phyloP scores from a whole-genome alignment of 2,329 filamentous ascomycete genomes.

The Knoxdaviesia capensis region DNA sequence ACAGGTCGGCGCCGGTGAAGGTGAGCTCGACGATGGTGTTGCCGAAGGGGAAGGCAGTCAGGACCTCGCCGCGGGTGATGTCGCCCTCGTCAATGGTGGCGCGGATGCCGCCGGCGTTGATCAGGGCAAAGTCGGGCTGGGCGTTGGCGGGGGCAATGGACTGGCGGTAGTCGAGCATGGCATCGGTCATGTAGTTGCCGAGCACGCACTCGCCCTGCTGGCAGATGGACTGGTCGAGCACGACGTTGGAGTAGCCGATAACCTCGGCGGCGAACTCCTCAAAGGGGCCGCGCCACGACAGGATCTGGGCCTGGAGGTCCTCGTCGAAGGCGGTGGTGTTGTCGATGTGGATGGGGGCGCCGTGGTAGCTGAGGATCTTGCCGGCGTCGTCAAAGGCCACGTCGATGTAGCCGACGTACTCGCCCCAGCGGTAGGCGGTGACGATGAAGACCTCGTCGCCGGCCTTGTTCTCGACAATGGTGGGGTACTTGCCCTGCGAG shows the following conservation, averaged over 20 bases:
- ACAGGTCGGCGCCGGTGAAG: slow-evolving; percentile 30
- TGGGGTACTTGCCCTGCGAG: slow-evolving; percentile 41
- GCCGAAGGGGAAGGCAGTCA: slow-evolving; percentile 45
- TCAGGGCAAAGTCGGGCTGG: slow-evolving; percentile 32
- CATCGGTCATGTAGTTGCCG: slow-evolving; percentile 34
- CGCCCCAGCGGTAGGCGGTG: slow-evolving; percentile 47
- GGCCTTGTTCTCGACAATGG: slow-evolving; percentile 36
- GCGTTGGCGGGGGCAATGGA: slow-evolving; percentile 21
- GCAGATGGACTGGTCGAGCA: slow-evolving; percentile 38
- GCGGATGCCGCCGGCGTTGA: slow-evolving; percentile 44
- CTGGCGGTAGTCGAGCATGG: slow-evolving; percentile 39
- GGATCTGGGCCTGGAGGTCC: slow-evolving; percentile 34
- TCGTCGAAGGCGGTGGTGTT: slow-evolving; percentile 37
- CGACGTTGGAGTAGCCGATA: slow-evolving; percentile 31
- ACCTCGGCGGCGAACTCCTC: slow-evolving; percentile 36
- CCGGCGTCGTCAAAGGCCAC: slow-evolving; percentile 40
- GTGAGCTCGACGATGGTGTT: slow-evolving; percentile 40
- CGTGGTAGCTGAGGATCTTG: slow-evolving; percentile 40
- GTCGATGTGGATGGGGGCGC: slow-evolving; percentile 42
- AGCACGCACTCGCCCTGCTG: slow-evolving; percentile 35
- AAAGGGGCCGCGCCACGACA: slow-evolving; percentile 38
- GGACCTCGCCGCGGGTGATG: slow-evolving; percentile 41
- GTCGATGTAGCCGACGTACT: slow-evolving; percentile 48
- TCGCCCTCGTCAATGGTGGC: slow-evolving; percentile 39
- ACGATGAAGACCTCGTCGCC: slow-evolving; percentile 50